phyloP scores from a whole-genome alignment of 768 basidiomycete genomes.

The Dioszegia aurantiaca region DNA sequence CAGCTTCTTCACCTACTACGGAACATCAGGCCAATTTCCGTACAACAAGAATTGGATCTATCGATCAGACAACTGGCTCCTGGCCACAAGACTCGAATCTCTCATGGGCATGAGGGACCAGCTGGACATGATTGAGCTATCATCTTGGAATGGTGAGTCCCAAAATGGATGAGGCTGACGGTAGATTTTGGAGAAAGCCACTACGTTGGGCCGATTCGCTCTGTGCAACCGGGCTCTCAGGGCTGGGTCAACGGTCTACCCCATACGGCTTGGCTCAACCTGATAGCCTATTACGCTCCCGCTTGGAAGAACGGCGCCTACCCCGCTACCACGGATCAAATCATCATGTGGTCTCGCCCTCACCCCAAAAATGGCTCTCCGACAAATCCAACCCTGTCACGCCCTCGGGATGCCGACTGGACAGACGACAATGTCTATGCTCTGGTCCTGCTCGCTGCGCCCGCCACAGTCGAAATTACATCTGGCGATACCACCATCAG shows the following conservation, averaged over 20 bases:
- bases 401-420: slow-evolving; percentile 30
- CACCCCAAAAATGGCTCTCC: slow-evolving; percentile 44
- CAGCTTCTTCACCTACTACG: slow-evolving; percentile 53
- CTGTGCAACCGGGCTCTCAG: slow-evolving; percentile 46
- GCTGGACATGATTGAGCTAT: slow-evolving; percentile 51
- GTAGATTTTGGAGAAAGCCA: slow-evolving; percentile 48
- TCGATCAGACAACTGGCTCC: slow-evolving; percentile 51
- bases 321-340: slow-evolving; percentile 38
- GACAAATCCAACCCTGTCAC: slow-evolving; percentile 29
- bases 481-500: slow-evolving; percentile 23
- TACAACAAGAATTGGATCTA: slow-evolving; percentile 54
- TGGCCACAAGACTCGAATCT: slow-evolving; percentile 50
- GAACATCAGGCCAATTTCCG: slow-evolving; percentile 21
- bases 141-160: slow-evolving; percentile 53
- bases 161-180: background rate
- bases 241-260: slow-evolving; percentile 49
- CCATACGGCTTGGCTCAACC: slow-evolving; percentile 32
- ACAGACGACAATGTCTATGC: slow-evolving; percentile 50
- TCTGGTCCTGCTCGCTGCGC: slow-evolving; percentile 31
- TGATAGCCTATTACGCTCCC: slow-evolving; percentile 40
- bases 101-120: slow-evolving; percentile 47
- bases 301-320: slow-evolving; percentile 51
- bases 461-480: slow-evolving; percentile 33
- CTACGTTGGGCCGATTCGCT: slow-evolving; percentile 45
- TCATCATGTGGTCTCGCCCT: slow-evolving; percentile 48